Evolutionary conservation across 495 filamentous ascomycete species (phyloP).

Genomic region (Lentithecium fluviatile): DNA sequence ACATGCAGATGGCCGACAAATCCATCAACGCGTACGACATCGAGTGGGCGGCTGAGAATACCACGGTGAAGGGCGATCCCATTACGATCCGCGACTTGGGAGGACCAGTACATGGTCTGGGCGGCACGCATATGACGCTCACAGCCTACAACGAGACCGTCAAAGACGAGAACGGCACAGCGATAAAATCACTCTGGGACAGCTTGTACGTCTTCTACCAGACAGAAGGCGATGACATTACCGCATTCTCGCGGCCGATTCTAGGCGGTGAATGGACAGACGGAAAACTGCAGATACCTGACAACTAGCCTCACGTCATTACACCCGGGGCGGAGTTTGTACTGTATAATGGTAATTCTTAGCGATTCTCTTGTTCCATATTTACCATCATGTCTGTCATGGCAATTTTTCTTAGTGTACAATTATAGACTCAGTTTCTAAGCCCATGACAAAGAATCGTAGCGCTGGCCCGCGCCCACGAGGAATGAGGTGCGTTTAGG

Average conservation of each 20-base stretch:
- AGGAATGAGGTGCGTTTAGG: too few relatives aligned
- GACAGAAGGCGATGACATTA: conserved; percentile 33
- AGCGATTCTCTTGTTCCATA: too few relatives aligned
- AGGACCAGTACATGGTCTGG: conserved; percentile 22
- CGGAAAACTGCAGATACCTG: conserved; percentile 21
- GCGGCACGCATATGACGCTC: conserved; percentile 35
- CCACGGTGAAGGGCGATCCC: conserved; percentile 8
- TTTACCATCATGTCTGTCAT: too few relatives aligned
- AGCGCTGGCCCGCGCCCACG: too few relatives aligned
- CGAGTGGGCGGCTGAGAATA: conserved; percentile 34
- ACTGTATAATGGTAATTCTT: too few relatives aligned
- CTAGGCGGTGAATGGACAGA: conserved; percentile 30
- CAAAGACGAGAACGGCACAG: background rate
- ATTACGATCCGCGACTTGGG: conserved; percentile 23
- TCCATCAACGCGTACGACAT: conserved; percentile 35
- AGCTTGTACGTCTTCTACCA: conserved; percentile 36
- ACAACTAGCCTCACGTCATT: too few relatives aligned
- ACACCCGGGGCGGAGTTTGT: too few relatives aligned
- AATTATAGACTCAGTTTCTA: too few relatives aligned
- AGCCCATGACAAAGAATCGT: too few relatives aligned
- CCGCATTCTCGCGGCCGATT: conserved; percentile 27
- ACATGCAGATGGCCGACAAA: conserved; percentile 26
- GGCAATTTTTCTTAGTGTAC: too few relatives aligned
- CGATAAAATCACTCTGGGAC: conserved; percentile 10
- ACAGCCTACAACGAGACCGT: conserved; percentile 22